A percentile compares a stretch with the other conserved stretches of the same genome.
phyloP scores from a whole-genome alignment of 257 asterid genomes.

The Petrea volubilis region DNA sequence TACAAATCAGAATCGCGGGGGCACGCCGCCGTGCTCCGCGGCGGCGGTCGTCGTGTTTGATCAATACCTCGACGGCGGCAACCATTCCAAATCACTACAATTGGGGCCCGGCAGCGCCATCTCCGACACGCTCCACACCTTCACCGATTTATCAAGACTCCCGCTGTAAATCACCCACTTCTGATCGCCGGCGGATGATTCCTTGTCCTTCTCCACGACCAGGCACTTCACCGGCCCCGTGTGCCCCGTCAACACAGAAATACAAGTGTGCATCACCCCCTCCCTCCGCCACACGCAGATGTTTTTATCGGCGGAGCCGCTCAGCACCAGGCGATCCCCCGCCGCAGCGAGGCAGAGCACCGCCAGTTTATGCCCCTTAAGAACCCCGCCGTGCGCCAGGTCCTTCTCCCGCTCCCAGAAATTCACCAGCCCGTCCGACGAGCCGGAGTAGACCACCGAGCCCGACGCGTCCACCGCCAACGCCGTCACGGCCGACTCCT shows the following conservation, averaged over 20 bases:
- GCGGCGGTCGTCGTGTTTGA: neutral
- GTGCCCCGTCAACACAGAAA: constrained; percentile 74
- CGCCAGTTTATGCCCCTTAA: constrained; percentile 80
- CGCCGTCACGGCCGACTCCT: constrained; percentile 77
- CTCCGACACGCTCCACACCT: constrained; percentile 83
- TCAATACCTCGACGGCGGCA: constrained; percentile 61
- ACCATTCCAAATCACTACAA: constrained; percentile 42
- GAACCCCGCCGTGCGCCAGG: constrained; percentile 61
- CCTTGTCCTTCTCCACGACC: constrained; percentile 58
- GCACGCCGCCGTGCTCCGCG: neutral
- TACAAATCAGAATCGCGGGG: neutral
- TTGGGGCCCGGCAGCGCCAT: constrained; percentile 42
- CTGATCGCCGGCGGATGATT: constrained; percentile 35
- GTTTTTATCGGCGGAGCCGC: constrained; percentile 80
- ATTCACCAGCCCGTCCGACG: constrained; percentile 74
- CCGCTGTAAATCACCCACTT: constrained; percentile 81
- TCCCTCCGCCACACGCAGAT: constrained; percentile 78
- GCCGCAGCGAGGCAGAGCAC: constrained; percentile 67
- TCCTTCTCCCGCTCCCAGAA: constrained; percentile 69
- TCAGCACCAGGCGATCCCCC: constrained; percentile 59
- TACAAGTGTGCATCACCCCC: constrained; percentile 55
- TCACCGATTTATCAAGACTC: constrained; percentile 78
- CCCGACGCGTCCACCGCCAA: constrained; percentile 53
- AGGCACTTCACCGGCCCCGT: constrained; percentile 87
- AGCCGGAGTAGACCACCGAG: constrained; percentile 56